Percentiles rank a stretch among this genome's conserved stretches.
These are phyloP conservation scores for Neocatenulostroma microsporum DNA, from an alignment of 2,329 filamentous ascomycete species.

Conservation along the genomic window DNA sequence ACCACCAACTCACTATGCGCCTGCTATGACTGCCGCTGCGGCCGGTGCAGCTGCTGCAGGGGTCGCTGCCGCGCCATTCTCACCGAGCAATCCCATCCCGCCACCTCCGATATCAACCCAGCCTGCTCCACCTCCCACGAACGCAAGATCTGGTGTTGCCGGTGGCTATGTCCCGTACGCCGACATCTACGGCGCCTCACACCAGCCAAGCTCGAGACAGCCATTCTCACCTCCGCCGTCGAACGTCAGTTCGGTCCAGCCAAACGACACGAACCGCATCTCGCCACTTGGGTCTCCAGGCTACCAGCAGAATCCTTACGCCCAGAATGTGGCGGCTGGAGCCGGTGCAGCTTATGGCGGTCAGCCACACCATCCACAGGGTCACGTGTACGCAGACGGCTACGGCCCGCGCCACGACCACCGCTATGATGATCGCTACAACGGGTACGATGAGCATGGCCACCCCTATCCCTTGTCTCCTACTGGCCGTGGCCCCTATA, in stretches of 20 bases:
- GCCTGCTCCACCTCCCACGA: neutral
- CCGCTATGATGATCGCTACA: constrained; percentile 7
- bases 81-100: constrained; percentile 6
- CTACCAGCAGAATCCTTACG: constrained; percentile 23
- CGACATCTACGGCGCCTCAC: constrained; percentile 29
- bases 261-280: constrained; percentile 19
- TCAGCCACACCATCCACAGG: neutral
- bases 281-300: constrained; percentile 14
- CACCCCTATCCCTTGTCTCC: constrained; percentile 7
- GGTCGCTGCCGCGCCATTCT: constrained; percentile 8
- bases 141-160: constrained; percentile 9
- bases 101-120: neutral
- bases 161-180: constrained; percentile 30
- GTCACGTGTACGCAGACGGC: constrained; percentile 7
- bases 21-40: constrained; percentile 3
- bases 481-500: neutral
- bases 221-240: constrained; percentile 16
- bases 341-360: constrained; percentile 6
- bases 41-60: constrained; percentile 9
- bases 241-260: constrained; percentile 17
- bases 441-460: constrained; percentile 13
- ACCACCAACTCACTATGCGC: constrained; percentile 1
- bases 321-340: constrained; percentile 16
- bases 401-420: constrained; percentile 13
- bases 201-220: constrained; percentile 10